Conservation (phyloP, 306 rosid genomes). For the Malus sieversii region DNA sequence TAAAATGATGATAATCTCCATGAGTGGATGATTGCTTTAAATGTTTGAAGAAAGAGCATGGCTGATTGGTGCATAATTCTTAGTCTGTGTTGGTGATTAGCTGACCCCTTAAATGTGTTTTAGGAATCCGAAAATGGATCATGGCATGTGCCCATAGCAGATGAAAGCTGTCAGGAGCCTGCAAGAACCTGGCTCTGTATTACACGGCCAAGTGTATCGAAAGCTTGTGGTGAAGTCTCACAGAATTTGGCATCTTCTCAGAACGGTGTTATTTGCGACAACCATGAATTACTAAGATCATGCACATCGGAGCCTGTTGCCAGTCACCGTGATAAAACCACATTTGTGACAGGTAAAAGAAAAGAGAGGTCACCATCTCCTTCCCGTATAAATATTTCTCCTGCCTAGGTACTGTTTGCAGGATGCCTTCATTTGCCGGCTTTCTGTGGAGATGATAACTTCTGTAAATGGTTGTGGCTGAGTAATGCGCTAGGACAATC, state of each 20-base stretch:
- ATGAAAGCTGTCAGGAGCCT: slow-evolving; percentile 29
- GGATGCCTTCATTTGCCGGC: background rate
- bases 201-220: slow-evolving; percentile 30
- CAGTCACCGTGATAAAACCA: slow-evolving; percentile 6
- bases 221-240: slow-evolving; percentile 5
- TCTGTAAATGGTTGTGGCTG: background rate
- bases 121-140: slow-evolving; percentile 80
- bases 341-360: slow-evolving; percentile 44
- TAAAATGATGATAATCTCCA: background rate
- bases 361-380: slow-evolving; percentile 60
- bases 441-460: background rate
- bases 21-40: background rate
- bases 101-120: slow-evolving; percentile 13
- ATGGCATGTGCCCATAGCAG: slow-evolving; percentile 77
- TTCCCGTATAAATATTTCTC: slow-evolving; percentile 9
- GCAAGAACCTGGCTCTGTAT: slow-evolving; percentile 72
- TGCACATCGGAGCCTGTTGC: slow-evolving; percentile 10
- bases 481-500: background rate
- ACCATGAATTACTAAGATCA: background rate
- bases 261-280: slow-evolving; percentile 11
- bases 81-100: background rate
- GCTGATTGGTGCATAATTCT: background rate
- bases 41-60: background rate
- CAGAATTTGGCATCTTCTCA: slow-evolving; percentile 16
- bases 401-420: background rate